A percentile compares a stretch with the other conserved stretches of the same genome.
These are phyloP conservation scores for Phlebiopsis flavidoalba DNA, from an alignment of 768 basidiomycete genomes.

Conservation along the genomic window DNA sequence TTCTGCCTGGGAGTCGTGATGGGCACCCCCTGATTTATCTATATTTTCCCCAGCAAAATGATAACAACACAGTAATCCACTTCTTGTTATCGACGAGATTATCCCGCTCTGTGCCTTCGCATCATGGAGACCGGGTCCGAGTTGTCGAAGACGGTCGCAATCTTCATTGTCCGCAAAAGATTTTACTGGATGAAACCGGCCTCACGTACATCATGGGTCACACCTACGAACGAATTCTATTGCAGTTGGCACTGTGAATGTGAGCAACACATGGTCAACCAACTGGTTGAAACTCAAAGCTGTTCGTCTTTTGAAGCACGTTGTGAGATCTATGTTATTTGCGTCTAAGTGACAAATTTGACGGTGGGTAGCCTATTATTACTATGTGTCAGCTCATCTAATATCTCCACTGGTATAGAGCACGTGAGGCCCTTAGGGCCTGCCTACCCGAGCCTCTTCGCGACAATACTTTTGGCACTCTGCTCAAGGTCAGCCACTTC, in stretches of 20 bases:
- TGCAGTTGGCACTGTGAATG: constrained; percentile 97
- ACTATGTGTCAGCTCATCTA: constrained; percentile 1
- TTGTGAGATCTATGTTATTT: constrained; percentile 97
- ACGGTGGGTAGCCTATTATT: constrained; percentile 48
- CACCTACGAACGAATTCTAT: constrained; percentile 99
- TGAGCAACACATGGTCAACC: constrained; percentile 98
- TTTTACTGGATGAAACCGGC: constrained; percentile 94
- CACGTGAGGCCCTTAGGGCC: constrained; percentile 90
- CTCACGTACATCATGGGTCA: constrained; percentile 96
- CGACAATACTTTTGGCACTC: constrained; percentile 85
- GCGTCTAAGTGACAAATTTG: constrained; percentile 90
- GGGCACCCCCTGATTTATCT: not conserved
- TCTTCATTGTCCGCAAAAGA: constrained; percentile 99
- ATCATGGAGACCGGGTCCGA: constrained; percentile 99
- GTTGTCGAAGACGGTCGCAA: constrained; percentile 97
- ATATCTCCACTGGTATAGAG: constrained; percentile 40
- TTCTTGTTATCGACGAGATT: constrained; percentile 99
- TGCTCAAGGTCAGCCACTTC: constrained; percentile 73
- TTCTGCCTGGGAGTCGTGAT: too few species aligned
- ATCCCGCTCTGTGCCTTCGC: constrained; percentile 94
- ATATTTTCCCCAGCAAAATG: constrained; percentile 73
- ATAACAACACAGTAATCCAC: constrained; percentile 98
- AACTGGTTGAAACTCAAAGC: constrained; percentile 98
- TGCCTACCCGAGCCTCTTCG: constrained; percentile 94
- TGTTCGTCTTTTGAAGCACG: constrained; percentile 93